Evolutionary conservation across 2,329 filamentous ascomycete species (phyloP).

Genomic region (Aspergillus hortae): DNA sequence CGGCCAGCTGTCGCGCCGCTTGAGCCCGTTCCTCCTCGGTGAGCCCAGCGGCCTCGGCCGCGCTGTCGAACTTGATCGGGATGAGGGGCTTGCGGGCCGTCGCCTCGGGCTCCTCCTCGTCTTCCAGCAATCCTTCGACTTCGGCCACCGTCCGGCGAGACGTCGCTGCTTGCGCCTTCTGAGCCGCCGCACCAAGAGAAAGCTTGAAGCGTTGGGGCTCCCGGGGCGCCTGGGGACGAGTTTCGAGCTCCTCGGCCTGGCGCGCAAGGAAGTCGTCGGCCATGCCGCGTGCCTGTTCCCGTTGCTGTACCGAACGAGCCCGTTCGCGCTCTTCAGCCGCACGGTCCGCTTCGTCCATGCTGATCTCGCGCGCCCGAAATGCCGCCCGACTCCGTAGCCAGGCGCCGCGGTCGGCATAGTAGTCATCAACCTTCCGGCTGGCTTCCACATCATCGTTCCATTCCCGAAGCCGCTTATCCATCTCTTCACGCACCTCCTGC

Average conservation of each 20-base stretch:
- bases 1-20: slow-evolving; percentile 75
- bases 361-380: slow-evolving; percentile 70
- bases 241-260: slow-evolving; percentile 71
- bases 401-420: slow-evolving; percentile 79
- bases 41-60: slow-evolving; percentile 63
- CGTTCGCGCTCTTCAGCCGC: slow-evolving; percentile 72
- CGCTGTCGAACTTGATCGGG: slow-evolving; percentile 76
- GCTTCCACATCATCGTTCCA: slow-evolving; percentile 90
- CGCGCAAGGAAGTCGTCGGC: slow-evolving; percentile 87
- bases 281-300: slow-evolving; percentile 76
- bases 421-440: slow-evolving; percentile 67
- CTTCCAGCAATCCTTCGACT: slow-evolving; percentile 89
- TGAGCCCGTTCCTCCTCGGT: slow-evolving; percentile 83
- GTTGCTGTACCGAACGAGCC: slow-evolving; percentile 64
- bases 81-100: slow-evolving; percentile 71
- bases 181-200: slow-evolving; percentile 82
- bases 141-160: slow-evolving; percentile 81
- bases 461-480: slow-evolving; percentile 68
- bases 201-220: slow-evolving; percentile 82
- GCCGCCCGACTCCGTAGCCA: slow-evolving; percentile 79
- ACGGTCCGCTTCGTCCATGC: slow-evolving; percentile 78
- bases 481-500: slow-evolving; percentile 62
- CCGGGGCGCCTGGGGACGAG: slow-evolving; percentile 40
- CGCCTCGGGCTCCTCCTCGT: slow-evolving; percentile 78
- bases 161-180: slow-evolving; percentile 60